Base-by-base conservation (phyloP, 768 basidiomycete genomes). In the Russula sp. region DNA sequence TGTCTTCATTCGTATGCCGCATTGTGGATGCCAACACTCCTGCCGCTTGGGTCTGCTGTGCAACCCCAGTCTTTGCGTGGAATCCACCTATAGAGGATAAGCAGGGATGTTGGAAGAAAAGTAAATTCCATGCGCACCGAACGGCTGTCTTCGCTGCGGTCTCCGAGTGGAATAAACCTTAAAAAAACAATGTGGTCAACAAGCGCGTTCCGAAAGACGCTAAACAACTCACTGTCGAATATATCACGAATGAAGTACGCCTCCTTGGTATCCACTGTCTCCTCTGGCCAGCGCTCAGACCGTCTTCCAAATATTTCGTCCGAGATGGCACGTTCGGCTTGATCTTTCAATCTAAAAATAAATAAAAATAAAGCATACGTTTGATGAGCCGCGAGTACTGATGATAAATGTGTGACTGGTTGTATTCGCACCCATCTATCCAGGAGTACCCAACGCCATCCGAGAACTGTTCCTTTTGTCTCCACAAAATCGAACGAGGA, bases 401-500 rank as follows among this genome's bases (percentile, higher is more conserved):
- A 9, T n/a, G 28, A 11, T n/a, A 9, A 34, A 10, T 64, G 30
- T 24, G 58, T 34, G 50, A 36, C 68, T 32, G 18, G 22, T 34
- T 40, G 14, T 5, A 20, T 32, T 38, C 55, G 49, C 71, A 90
- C 90, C 94, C 93, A 71, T 98, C 95, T 72, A 98, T 98, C 95
- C 96, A 98, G 36, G 94, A 95, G 77, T 97, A 98, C 36, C 96
- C 95, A 60, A 97, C 94, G 59, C 97, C 97, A 72, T 99, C 97
- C 2, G 95, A 98, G 79, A 99, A 99, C 72, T 98, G 95, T 77
- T 99, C 97, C 75, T 99, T 99, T 75, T 99, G 97, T 62, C 97
- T 84, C 97, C 97, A 99, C 48, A 99, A 81, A 71, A 99, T 98
- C 18, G 90, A 92, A 62, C 82, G 82, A 14, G 97, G 97, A 57